Percentiles rank a stretch among this genome's conserved stretches.
Evolutionary conservation across 495 filamentous ascomycete species (phyloP).

Genomic region (Haplographium delicatum): DNA sequence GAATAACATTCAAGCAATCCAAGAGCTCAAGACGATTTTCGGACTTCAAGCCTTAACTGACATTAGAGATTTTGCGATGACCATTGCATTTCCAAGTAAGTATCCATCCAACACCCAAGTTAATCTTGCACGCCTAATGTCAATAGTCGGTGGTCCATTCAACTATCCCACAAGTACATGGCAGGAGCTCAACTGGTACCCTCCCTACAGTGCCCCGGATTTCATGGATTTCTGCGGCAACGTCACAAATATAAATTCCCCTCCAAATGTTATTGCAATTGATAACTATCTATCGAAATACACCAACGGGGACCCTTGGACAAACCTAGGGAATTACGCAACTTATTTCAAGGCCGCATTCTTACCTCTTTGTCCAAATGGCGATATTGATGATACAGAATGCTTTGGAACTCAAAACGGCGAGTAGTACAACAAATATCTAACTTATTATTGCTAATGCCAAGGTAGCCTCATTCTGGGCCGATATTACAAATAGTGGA

Average conservation of each 20-base stretch:
- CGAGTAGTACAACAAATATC: no score
- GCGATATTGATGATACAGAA: slow-evolving; percentile 34
- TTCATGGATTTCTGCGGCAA: slow-evolving; percentile 47
- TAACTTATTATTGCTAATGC: no score
- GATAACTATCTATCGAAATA: slow-evolving; percentile 39
- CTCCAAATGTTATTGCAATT: slow-evolving; percentile 33
- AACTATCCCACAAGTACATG: slow-evolving; percentile 43
- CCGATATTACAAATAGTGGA: slow-evolving; percentile 30
- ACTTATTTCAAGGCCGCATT: slow-evolving; percentile 40
- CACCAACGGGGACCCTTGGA: slow-evolving; percentile 42
- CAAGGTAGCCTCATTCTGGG: slow-evolving; percentile 30
- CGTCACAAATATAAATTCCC: slow-evolving; percentile 40
- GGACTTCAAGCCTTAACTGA: slow-evolving; percentile 35
- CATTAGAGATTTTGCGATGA: slow-evolving; percentile 38
- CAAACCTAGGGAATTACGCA: slow-evolving; percentile 41
- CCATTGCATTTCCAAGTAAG: slow-evolving; percentile 35
- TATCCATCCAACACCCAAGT: neutral
- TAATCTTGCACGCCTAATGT: neutral
- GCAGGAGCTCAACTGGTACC: slow-evolving; percentile 45
- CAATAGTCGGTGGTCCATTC: slow-evolving; percentile 37
- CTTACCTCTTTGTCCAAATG: slow-evolving; percentile 35
- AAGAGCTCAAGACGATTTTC: slow-evolving; percentile 38
- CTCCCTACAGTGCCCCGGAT: slow-evolving; percentile 27
- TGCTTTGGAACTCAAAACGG: slow-evolving; percentile 43
- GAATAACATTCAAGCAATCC: slow-evolving; percentile 30